Percentiles rank a stretch among this genome's conserved stretches.
phyloP scores from a whole-genome alignment of 805 yeast genomes.

The Wickerhamiella australiensis region DNA sequence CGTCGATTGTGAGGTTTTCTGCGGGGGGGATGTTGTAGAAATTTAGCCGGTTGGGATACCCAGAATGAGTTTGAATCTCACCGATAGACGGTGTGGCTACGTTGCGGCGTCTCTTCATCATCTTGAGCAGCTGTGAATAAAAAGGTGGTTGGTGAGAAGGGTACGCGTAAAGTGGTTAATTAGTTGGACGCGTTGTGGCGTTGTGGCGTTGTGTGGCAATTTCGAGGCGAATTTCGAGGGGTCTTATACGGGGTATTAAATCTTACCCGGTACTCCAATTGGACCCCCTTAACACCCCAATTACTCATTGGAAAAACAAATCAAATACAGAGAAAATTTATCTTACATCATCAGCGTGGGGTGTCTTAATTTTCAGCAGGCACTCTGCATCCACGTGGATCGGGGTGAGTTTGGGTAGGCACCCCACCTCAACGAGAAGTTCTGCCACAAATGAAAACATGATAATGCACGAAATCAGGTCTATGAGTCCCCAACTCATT shows the following conservation, averaged over 20 bases:
- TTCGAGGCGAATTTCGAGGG: too few species aligned
- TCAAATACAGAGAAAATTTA: too few species aligned
- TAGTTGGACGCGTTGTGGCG: not conserved
- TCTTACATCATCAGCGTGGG: too few species aligned
- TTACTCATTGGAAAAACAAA: too few species aligned
- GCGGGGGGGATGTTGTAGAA: constrained; percentile 69
- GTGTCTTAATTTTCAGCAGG: too few species aligned
- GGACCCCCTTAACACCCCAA: too few species aligned
- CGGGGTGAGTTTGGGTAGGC: not conserved
- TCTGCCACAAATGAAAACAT: too few species aligned
- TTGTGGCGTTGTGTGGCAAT: not conserved
- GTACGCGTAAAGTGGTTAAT: constrained; percentile 5
- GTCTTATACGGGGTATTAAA: too few species aligned
- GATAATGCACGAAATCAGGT: too few species aligned
- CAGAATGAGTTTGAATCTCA: constrained; percentile 14
- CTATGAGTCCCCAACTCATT: not conserved
- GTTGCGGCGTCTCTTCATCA: constrained; percentile 6
- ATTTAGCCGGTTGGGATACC: constrained; percentile 49
- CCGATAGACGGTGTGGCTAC: not conserved
- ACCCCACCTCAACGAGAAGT: not conserved
- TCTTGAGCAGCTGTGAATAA: not conserved
- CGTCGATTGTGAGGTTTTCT: constrained; percentile 78
- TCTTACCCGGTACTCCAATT: too few species aligned
- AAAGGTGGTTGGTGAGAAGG: not conserved
- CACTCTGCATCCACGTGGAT: too few species aligned